phyloP scores from a whole-genome alignment of 2,329 filamentous ascomycete genomes.

The Fusarium nurragi region DNA sequence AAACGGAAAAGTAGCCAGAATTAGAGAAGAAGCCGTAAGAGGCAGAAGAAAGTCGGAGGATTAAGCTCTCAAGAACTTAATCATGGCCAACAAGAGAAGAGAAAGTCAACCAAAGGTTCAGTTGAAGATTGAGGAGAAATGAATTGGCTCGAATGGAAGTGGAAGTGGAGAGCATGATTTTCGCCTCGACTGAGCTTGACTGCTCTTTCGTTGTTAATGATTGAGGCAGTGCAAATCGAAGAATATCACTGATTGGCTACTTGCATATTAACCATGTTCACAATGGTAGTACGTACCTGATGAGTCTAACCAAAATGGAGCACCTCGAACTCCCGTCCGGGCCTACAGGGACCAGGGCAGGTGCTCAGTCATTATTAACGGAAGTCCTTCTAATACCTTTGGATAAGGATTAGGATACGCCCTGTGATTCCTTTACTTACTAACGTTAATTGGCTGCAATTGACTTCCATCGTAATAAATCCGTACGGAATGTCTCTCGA shows the following conservation, averaged over 20 bases:
- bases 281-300: constrained; percentile 1
- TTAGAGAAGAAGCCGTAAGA: constrained; percentile 11
- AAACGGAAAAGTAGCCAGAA: constrained; percentile 17
- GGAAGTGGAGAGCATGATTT: constrained; percentile 13
- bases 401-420: constrained; percentile 1
- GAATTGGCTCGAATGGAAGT: background rate
- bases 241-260: constrained; percentile 22
- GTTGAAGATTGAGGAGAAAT: constrained; percentile 25
- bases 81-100: constrained; percentile 9
- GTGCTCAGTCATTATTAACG: constrained; percentile 13
- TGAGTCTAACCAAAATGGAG: constrained; percentile 3
- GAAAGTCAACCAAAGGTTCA: constrained; percentile 16
- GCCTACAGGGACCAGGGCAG: constrained; percentile 22
- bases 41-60: constrained; percentile 12
- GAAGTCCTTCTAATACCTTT: constrained; percentile 25
- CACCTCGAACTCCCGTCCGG: constrained; percentile 6
- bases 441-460: too few relatives aligned
- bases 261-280: background rate
- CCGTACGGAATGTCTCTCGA: background rate
- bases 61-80: constrained; percentile 4
- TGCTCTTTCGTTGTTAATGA: constrained; percentile 12
- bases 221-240: constrained; percentile 38
- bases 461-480: background rate
- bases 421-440: constrained; percentile 5
- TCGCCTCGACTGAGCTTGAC: constrained; percentile 16